Conservation (phyloP, 2,329 filamentous ascomycete genomes). For the Xylariaceae sp. region DNA sequence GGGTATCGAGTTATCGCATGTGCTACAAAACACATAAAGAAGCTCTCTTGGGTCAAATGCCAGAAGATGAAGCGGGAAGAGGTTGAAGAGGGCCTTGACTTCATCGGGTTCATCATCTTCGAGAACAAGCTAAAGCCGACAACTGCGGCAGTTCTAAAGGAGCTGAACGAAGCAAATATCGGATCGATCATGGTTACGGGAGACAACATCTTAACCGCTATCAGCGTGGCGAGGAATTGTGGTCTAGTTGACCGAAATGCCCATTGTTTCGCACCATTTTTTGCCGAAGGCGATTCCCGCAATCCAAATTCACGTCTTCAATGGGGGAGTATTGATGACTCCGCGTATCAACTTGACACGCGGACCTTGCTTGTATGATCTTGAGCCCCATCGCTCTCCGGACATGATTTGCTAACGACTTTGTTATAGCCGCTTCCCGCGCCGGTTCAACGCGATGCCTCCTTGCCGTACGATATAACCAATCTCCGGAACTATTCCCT, state of each 20-base stretch:
- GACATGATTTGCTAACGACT: conserved; percentile 1
- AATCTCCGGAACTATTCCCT: conserved; percentile 82
- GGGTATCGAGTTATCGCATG: conserved; percentile 96
- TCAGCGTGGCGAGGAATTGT: conserved; percentile 91
- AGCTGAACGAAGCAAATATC: conserved; percentile 78
- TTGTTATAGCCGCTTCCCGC: conserved; percentile 58
- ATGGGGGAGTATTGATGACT: conserved; percentile 96
- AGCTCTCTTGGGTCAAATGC: conserved; percentile 87
- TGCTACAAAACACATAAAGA: conserved; percentile 80
- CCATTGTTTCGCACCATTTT: conserved; percentile 90
- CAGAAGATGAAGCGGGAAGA: conserved; percentile 88
- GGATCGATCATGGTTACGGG: conserved; percentile 94
- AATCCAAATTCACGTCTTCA: conserved; percentile 67
- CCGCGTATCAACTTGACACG: conserved; percentile 68
- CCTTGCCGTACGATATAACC: conserved; percentile 76
- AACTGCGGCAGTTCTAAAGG: conserved; percentile 73
- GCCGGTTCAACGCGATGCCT: conserved; percentile 68
- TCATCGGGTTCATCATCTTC: conserved; percentile 95
- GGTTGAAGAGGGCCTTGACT: conserved; percentile 76
- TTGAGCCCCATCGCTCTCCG: not conserved
- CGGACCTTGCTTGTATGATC: conserved; percentile 61
- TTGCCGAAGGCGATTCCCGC: conserved; percentile 68
- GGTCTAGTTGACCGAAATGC: conserved; percentile 71
- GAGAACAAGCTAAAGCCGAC: conserved; percentile 96
- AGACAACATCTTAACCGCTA: conserved; percentile 94